phyloP scores from a whole-genome alignment of 2,329 filamentous ascomycete genomes.

The Claviceps fusiformis region DNA sequence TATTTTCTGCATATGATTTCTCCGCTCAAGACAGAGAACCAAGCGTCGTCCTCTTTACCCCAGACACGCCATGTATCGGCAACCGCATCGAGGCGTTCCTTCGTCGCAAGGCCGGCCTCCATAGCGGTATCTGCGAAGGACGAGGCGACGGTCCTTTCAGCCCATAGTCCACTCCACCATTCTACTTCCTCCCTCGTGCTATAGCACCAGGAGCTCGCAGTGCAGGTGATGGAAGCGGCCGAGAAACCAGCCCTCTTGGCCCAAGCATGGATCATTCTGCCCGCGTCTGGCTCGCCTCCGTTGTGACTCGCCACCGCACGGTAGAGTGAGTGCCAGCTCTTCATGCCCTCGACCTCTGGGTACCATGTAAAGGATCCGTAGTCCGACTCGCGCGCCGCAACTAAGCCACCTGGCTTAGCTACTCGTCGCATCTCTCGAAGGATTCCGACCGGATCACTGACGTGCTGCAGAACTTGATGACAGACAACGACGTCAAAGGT shows the following conservation, averaged over 20 bases:
- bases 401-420: conserved; percentile 25
- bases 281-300: conserved; percentile 11
- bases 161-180: conserved; percentile 13
- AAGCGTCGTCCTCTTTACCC: conserved; percentile 8
- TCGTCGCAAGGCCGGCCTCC: conserved; percentile 4
- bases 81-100: not conserved
- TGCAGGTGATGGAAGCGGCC: conserved; percentile 3
- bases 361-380: conserved; percentile 11
- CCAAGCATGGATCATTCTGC: conserved; percentile 12
- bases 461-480: conserved; percentile 26
- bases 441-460: conserved; percentile 19
- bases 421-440: conserved; percentile 27
- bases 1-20: conserved; percentile 5
- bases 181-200: conserved; percentile 9
- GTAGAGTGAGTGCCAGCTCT: conserved; percentile 10
- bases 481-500: conserved; percentile 26
- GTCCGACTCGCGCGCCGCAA: conserved; percentile 18
- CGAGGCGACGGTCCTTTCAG: conserved; percentile 9
- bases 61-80: conserved; percentile 5
- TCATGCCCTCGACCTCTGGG: conserved; percentile 10
- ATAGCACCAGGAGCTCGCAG: conserved; percentile 13
- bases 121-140: conserved; percentile 3
- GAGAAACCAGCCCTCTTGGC: conserved; percentile 11
- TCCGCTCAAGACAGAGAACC: conserved; percentile 3
- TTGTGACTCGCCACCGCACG: conserved; percentile 6